Evolutionary conservation across 768 basidiomycete genomes (phyloP), one percentile per base, ranked within the genome.

Genomic region (Mycena galericulata): DNA sequence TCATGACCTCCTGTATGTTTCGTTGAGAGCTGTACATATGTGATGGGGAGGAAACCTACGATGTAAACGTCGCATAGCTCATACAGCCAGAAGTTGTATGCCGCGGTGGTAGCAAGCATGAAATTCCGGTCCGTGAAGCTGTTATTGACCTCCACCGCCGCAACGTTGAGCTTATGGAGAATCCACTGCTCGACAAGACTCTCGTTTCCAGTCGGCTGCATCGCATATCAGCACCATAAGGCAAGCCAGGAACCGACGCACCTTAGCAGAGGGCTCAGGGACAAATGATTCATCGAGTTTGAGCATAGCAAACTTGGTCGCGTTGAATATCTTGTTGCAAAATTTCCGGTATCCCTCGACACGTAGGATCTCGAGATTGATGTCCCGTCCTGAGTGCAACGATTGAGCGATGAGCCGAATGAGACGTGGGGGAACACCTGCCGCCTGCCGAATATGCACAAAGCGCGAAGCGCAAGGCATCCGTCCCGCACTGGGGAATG

Each of bases 51-150:
- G 26, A 18, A 14, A 77, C 93, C 69, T 66, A 96, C 95, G 71
- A 99, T 98, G 82, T 97, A 99, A 27, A 99, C 96, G 77, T 99
- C 98, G 76, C 98, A 99, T n/a, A 99, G 85, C 79, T 99, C 97
- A 78, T 99, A 97, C 41, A 99, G 80, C 97, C 98, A 99, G 84
- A 98, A 99, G 74, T 94, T 94, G 82, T 99, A 89, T 0, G 88
- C 91, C 0, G 89, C 85, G 3, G 85, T 91, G 0, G 98, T 97
- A 1, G 96, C 98, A 20, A 86, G 84, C 91, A 97, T 96, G 83
- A 99, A 99, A 77, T 97, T 97, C 49, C 97, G 89, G 26, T 90
- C 89, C 27, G 87, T 82, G 4, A 99, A 85, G 22, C 89, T 82
- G 38, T 82, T 84, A 80, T 97, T 97, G 75, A 95, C 84, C 75